phyloP scores from a whole-genome alignment of 768 basidiomycete species.

The Basidioascus undulatus region DNA sequence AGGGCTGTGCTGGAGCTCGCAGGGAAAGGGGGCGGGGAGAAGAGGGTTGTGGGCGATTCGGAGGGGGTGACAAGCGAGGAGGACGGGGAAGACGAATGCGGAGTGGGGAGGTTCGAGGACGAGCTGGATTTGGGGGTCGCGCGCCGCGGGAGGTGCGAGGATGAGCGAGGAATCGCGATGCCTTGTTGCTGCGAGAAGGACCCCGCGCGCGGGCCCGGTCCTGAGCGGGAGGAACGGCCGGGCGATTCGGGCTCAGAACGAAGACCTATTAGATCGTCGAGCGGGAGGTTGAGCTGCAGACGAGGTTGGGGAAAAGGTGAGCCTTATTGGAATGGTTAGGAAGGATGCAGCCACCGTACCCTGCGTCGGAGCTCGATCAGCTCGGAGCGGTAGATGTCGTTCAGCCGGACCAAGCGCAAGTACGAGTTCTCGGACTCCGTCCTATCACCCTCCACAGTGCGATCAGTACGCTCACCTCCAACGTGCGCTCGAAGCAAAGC shows the following conservation, averaged over 20 bases:
- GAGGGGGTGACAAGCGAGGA: constrained; percentile 40
- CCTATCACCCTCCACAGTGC: no score
- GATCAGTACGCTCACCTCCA: background rate
- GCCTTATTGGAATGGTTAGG: background rate
- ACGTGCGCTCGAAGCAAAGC: background rate
- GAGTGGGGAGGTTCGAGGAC: background rate
- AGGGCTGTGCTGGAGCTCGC: no score
- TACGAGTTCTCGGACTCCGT: constrained; percentile 56
- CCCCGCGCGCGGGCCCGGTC: constrained; percentile 34
- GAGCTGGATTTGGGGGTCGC: constrained; percentile 1
- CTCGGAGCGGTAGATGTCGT: constrained; percentile 67
- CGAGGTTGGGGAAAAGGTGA: constrained; percentile 3
- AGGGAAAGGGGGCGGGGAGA: constrained; percentile 45
- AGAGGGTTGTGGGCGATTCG: constrained; percentile 29
- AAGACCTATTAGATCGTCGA: constrained; percentile 56
- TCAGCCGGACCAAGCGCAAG: constrained; percentile 43
- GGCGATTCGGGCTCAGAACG: constrained; percentile 17
- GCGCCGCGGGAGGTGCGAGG: constrained; percentile 16
- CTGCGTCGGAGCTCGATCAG: constrained; percentile 49
- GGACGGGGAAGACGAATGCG: background rate
- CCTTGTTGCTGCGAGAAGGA: constrained; percentile 20
- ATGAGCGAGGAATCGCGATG: constrained; percentile 30
- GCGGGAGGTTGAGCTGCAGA: constrained; percentile 39
- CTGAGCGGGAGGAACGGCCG: constrained; percentile 43
- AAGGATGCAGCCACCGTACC: constrained; percentile 27